A percentile compares a stretch with the other conserved stretches of the same genome.
Conservation (phyloP, 2,329 filamentous ascomycete species). For the Esteya vermicola region DNA sequence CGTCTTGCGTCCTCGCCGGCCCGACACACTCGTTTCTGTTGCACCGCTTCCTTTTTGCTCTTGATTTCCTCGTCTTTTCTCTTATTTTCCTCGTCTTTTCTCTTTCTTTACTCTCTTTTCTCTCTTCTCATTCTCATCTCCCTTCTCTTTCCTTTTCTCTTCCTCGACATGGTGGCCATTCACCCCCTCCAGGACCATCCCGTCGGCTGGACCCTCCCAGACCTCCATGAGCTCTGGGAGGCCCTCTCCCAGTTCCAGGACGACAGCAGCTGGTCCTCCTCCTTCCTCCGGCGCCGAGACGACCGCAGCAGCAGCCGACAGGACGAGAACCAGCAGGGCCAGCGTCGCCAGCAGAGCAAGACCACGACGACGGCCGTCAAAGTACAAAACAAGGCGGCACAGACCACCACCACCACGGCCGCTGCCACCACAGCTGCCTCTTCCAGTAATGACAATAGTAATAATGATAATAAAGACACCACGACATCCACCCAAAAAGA, state of each 20-base stretch:
- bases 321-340: too few relatives aligned
- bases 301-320: too few relatives aligned
- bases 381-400: not conserved
- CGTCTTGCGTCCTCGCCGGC: not conserved
- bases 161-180: constrained; percentile 6
- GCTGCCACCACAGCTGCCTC: too few relatives aligned
- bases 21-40: not conserved
- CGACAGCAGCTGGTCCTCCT: too few relatives aligned
- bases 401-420: not conserved
- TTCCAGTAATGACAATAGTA: too few relatives aligned
- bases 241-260: constrained; percentile 4
- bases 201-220: constrained; percentile 2
- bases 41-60: not conserved
- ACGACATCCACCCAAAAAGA: too few relatives aligned
- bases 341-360: too few relatives aligned
- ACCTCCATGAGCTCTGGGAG: constrained; percentile 4
- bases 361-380: not conserved
- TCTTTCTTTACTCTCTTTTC: too few relatives aligned
- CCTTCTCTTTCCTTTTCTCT: not conserved
- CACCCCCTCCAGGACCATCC: constrained; percentile 1
- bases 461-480: too few relatives aligned
- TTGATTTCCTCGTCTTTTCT: too few relatives aligned
- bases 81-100: not conserved
- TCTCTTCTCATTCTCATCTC: too few relatives aligned
- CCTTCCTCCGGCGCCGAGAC: too few relatives aligned